Conservation (phyloP, 257 asterid species). For the Fraxinus pennsylvanica region DNA sequence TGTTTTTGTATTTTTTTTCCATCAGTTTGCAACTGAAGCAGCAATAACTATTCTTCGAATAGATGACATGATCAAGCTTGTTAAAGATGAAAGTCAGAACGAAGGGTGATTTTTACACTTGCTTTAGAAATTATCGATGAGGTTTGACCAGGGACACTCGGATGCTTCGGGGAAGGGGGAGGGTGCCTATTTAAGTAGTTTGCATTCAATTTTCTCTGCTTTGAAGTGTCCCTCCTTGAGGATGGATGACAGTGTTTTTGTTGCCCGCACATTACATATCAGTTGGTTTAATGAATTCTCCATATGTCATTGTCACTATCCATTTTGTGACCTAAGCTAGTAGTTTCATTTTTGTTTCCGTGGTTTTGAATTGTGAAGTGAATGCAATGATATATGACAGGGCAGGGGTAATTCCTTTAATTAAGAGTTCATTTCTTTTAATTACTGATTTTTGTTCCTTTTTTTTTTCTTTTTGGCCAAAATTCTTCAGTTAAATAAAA, state of each 20-base stretch:
- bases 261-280: background rate
- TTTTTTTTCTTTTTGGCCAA: too few species aligned
- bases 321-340: background rate
- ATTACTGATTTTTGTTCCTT: too few species aligned
- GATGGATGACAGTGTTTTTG: background rate
- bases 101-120: constrained; percentile 35
- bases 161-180: background rate
- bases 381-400: too few species aligned
- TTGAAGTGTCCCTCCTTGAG: background rate
- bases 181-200: background rate
- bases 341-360: too few species aligned
- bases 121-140: background rate
- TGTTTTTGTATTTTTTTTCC: background rate
- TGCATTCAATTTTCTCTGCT: background rate
- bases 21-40: constrained; percentile 97
- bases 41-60: constrained; percentile 96
- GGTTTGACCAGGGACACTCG: background rate
- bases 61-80: constrained; percentile 93
- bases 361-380: too few species aligned
- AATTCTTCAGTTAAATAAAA: too few species aligned
- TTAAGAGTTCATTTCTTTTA: too few species aligned
- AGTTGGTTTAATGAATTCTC: background rate
- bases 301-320: too few species aligned
- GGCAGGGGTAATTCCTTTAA: too few species aligned
- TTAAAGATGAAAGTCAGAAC: constrained; percentile 80